Evolutionary conservation across 225 moss, liverwort and hornwort genomes (phyloP), one percentile per base, ranked within the genome.

Genomic region (Neckera pumila): DNA sequence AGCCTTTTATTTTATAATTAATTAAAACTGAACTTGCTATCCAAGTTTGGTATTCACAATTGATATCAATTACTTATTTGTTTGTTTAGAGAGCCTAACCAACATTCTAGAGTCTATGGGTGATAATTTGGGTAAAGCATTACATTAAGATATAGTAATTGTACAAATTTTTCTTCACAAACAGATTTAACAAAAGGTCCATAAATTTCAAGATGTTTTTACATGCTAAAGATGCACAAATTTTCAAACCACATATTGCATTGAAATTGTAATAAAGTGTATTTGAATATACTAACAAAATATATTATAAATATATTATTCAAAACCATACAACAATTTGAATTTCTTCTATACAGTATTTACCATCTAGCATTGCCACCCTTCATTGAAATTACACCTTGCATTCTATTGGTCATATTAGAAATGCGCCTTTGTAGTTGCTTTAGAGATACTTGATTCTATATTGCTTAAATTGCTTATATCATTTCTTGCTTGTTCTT

Each of bases 1-100:
- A 14, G 3, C 8, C 3, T 1, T 25, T 25, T 10, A 17, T 8
- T 40, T 14, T 70, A 40, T 8, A 70, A 38, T 23, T 23, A 69
- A 38, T 69, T 13, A 38, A 69, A 38, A 4, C 2, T 22, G 0
- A 38, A 13, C 69, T 1, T 69, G 11, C 7, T 66, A 36, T 69
- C 5, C 6, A 2, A 33, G 17, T 34, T 17, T 1, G 0, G 3
- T 22, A 27, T 43, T 72, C 3, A 17, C 0, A 43, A 9, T 25
- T 16, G 5, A 4, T 20, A 57, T 57, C 3, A 57, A 26, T 28
- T 3, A 75, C 4, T 16, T 74, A 18, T 74, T 31, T 47, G 14
- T 74, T 31, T 47, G 14, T 49, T 51, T 34, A 33, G 14, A 76
- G 2, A 21, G 21, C 5, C 45, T 51, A 76, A 12, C 21, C 33